phyloP scores from a whole-genome alignment of 148 eudicot genomes.

The Persicaria tinctoria region DNA sequence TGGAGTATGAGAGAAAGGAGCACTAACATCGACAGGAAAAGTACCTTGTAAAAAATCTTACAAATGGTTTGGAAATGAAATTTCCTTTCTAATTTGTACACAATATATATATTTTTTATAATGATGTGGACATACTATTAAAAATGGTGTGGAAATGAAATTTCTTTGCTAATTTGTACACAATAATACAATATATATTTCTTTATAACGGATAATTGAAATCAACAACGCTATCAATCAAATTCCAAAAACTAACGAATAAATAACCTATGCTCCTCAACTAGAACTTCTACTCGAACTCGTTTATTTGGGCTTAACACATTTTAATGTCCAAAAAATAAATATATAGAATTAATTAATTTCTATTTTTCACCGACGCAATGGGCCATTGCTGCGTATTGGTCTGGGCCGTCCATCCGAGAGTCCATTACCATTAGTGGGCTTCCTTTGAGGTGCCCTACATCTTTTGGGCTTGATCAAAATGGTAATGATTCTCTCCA shows the following conservation, averaged over 20 bases:
- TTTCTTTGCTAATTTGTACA: not conserved
- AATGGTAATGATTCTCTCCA: constrained; percentile 37
- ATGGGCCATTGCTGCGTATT: too few species aligned
- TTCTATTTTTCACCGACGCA: too few species aligned
- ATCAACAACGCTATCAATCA: not conserved
- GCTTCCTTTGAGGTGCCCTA: not conserved
- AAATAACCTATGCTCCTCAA: not conserved
- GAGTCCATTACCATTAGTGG: not conserved
- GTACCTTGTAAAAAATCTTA: not conserved
- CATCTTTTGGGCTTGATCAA: constrained; percentile 23
- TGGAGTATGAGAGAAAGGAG: too few species aligned
- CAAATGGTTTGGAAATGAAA: not conserved
- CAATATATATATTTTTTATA: not conserved
- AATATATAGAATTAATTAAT: too few species aligned
- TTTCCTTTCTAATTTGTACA: not conserved
- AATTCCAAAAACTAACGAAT: not conserved
- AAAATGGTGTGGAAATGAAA: not conserved
- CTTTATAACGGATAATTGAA: not conserved
- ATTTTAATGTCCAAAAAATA: not conserved
- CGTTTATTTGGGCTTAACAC: not conserved
- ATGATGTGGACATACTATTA: not conserved
- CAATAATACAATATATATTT: not conserved
- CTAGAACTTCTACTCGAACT: not conserved
- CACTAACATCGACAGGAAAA: too few species aligned
- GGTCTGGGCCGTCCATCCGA: too few species aligned